Base-by-base conservation (phyloP, 148 eudicot genomes). In the Silene latifolia region DNA sequence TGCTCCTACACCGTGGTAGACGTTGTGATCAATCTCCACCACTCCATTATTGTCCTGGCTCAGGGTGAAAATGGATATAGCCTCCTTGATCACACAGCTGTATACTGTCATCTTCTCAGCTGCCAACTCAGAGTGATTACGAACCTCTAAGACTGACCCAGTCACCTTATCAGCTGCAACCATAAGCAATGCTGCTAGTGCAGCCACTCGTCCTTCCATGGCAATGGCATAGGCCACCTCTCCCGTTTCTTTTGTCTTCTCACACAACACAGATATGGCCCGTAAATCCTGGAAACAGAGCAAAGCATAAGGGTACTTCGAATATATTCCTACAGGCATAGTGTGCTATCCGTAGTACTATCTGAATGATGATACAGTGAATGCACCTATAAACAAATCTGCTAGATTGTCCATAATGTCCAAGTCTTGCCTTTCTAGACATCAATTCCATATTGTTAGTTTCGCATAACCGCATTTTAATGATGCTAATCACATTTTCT, bases 181-280 rank as follows among this genome's bases (percentile, higher is more conserved):
- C 85, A 82, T 78, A 54, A 82, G 32, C 24, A 82, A 58, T 67
- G 85, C 82, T 20, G 77, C 73, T 59, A 82, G 75, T 25, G 64
- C 79, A 65, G 46, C 64, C 64, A 68, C 79, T 12, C 69, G 68
- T 32, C 85, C 85, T 82, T 82, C 73, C 69, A 71, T 78, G 63
- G 82, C 82, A 15, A 82, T 7, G 21, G 71, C 20, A 53, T 82
- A 78, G 44, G 85, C 85, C 20, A 82, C 81, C 67, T 78, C 85
- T 39, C 72, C 82, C 47, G 69, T 69, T 59, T 78, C 79, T 21
- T 42, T 75, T 67, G 85, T 82, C 76, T 78, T 78, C 67, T 82
- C 85, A 4, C 82, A 42, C 51, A 82, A 63, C 27, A 78, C 56
- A 11, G 73, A 75, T 59, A 82, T 66, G 4, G 79, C 76, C 58